Evolutionary conservation across 1,284 basidiomycete species (phyloP).

Genomic region (Sporisorium iseilematis-ciliati): DNA sequence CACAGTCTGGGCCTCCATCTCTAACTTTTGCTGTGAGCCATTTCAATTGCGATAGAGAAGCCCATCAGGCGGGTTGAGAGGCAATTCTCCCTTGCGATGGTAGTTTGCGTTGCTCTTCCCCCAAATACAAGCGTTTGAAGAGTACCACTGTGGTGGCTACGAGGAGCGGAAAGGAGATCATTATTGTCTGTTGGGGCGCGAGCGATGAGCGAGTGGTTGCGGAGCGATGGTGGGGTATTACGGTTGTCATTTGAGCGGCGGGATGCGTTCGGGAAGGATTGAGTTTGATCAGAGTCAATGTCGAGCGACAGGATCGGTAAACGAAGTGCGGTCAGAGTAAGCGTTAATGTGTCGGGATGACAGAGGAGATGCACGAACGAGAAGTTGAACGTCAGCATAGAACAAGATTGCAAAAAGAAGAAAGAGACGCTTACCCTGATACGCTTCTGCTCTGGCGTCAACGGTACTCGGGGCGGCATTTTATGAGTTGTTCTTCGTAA

Average conservation of each 20-base stretch:
- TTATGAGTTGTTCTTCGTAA: background rate
- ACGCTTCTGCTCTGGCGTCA: constrained; percentile 47
- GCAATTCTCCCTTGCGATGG: constrained; percentile 45
- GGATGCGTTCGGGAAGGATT: background rate
- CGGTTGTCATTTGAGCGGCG: background rate
- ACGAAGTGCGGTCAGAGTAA: background rate
- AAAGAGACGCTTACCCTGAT: constrained; percentile 36
- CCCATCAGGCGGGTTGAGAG: constrained; percentile 27
- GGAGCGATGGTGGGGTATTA: background rate
- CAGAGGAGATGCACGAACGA: too few relatives aligned
- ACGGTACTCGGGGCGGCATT: constrained; percentile 37
- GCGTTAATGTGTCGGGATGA: too few relatives aligned
- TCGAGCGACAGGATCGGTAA: background rate
- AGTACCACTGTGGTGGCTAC: constrained; percentile 56
- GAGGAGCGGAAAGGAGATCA: constrained; percentile 47
- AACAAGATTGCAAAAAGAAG: background rate
- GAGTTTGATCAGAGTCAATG: background rate
- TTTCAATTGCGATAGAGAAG: too few relatives aligned
- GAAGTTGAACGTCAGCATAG: too few relatives aligned
- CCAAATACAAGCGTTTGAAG: constrained; percentile 62
- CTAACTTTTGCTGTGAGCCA: too few relatives aligned
- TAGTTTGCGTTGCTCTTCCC: constrained; percentile 59
- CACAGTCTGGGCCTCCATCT: too few relatives aligned
- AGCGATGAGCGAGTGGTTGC: too few relatives aligned
- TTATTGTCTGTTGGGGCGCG: constrained; percentile 34